Evolutionary conservation across 108 stramenopile species (phyloP).

Genomic region (Ochromonas danica): DNA sequence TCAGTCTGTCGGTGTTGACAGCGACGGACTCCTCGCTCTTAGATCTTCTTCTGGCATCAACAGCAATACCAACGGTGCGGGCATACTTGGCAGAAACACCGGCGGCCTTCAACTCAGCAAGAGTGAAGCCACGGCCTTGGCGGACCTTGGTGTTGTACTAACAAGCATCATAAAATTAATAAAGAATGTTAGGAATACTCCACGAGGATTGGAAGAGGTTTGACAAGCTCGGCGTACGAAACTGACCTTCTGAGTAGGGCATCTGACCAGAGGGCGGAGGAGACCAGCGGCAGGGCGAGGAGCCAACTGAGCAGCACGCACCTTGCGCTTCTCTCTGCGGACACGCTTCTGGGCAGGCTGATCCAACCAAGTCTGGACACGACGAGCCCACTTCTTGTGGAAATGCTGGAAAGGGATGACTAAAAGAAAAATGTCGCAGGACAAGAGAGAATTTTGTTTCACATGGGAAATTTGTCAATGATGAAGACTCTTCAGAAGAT

Average conservation of each 20-base stretch:
- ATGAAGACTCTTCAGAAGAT: neutral
- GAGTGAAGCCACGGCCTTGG: conserved; percentile 90
- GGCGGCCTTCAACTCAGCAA: conserved; percentile 84
- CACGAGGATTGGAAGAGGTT: too few species aligned
- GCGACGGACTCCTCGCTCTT: conserved; percentile 72
- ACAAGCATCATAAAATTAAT: too few species aligned
- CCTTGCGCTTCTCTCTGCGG: conserved; percentile 79
- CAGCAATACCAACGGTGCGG: conserved; percentile 89
- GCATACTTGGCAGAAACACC: conserved; percentile 78
- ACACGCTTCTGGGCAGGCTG: conserved; percentile 95
- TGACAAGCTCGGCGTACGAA: neutral
- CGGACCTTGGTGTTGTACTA: conserved; percentile 89
- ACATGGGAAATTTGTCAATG: neutral
- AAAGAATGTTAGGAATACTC: too few species aligned
- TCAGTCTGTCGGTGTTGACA: conserved; percentile 86
- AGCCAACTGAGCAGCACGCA: conserved; percentile 89
- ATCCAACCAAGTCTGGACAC: conserved; percentile 75
- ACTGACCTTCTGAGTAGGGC: conserved; percentile 73
- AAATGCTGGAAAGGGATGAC: conserved; percentile 96
- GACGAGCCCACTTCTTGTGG: conserved; percentile 82
- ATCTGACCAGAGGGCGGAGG: conserved; percentile 90
- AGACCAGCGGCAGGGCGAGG: conserved; percentile 82
- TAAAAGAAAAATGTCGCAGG: neutral
- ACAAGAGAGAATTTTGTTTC: neutral
- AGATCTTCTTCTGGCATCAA: conserved; percentile 90